phyloP scores from a whole-genome alignment of 1,284 basidiomycete genomes.

The Pulchroboletus neoregius region DNA sequence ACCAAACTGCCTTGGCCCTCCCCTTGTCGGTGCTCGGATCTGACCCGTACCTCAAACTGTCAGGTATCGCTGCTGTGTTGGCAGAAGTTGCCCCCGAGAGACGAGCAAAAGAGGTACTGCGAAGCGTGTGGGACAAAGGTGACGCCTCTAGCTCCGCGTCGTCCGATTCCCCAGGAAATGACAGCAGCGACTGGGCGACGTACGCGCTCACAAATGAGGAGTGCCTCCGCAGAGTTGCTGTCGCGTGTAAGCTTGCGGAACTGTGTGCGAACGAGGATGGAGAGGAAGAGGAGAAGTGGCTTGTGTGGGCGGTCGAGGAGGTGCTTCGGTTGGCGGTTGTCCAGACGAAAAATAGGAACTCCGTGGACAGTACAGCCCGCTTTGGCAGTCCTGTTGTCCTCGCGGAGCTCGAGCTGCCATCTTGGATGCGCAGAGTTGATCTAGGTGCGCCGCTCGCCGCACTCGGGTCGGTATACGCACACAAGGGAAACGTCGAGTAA shows the following conservation, averaged over 20 bases:
- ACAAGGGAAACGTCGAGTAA: conserved; percentile 57
- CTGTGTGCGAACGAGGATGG: conserved; percentile 38
- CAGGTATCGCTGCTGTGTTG: conserved; percentile 65
- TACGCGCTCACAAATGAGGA: conserved; percentile 41
- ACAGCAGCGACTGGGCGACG: conserved; percentile 16
- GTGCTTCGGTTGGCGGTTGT: conserved; percentile 42
- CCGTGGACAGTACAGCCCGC: background rate
- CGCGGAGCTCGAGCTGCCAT: conserved; percentile 54
- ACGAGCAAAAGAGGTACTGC: conserved; percentile 52
- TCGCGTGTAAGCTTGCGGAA: conserved; percentile 68
- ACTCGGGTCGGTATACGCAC: conserved; percentile 60
- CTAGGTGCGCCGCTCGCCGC: conserved; percentile 68
- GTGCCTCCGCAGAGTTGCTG: conserved; percentile 54
- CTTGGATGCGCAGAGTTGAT: conserved; percentile 58
- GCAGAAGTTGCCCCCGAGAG: conserved; percentile 57
- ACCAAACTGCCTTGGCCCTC: conserved; percentile 50
- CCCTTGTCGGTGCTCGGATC: conserved; percentile 46
- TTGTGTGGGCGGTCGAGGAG: conserved; percentile 61
- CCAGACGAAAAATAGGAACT: background rate
- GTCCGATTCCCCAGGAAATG: background rate
- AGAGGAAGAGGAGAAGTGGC: conserved; percentile 55
- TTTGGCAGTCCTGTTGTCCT: conserved; percentile 31
- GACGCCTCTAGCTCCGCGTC: background rate
- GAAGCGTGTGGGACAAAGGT: conserved; percentile 38
- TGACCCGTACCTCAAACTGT: conserved; percentile 62